Percentiles rank a stretch among this genome's conserved stretches.
Evolutionary conservation across 2,329 filamentous ascomycete species (phyloP).

Genomic region (Bisporella sp.): DNA sequence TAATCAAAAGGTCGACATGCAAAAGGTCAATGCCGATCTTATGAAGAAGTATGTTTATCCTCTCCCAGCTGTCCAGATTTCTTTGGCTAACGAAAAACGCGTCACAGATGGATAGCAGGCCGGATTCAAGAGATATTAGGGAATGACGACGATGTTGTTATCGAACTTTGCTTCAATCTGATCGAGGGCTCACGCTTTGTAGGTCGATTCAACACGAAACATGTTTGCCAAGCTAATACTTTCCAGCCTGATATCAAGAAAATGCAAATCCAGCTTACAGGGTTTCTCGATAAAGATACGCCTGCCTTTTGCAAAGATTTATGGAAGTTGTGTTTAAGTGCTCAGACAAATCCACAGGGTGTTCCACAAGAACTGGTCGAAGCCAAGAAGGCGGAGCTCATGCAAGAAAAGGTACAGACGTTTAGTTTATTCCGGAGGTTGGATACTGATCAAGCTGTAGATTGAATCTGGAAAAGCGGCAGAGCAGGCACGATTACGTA

Average conservation of each 20-base stretch:
- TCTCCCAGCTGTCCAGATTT: constrained; percentile 8
- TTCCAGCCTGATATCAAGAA: constrained; percentile 87
- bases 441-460: constrained; percentile 36
- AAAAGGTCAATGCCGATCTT: constrained; percentile 92
- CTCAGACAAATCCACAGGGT: constrained; percentile 79
- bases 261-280: constrained; percentile 88
- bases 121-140: constrained; percentile 82
- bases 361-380: constrained; percentile 92
- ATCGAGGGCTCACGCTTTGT: constrained; percentile 73
- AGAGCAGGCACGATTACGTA: constrained; percentile 64
- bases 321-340: constrained; percentile 87
- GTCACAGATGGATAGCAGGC: constrained; percentile 78
- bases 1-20: constrained; percentile 92
- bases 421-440: neutral
- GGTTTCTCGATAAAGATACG: constrained; percentile 91
- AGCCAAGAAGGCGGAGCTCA: constrained; percentile 90
- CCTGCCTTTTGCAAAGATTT: constrained; percentile 85
- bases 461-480: constrained; percentile 76
- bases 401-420: constrained; percentile 76
- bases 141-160: constrained; percentile 93
- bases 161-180: constrained; percentile 69
- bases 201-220: constrained; percentile 30
- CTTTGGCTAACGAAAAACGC: constrained; percentile 6
- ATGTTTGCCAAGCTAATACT: constrained; percentile 20
- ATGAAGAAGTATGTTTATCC: constrained; percentile 80